Percentiles rank a stretch among this genome's conserved stretches.
These are phyloP conservation scores for Cryptococcus hybrid DNA, from an alignment of 1,284 basidiomycete genomes.

Conservation along the genomic window DNA sequence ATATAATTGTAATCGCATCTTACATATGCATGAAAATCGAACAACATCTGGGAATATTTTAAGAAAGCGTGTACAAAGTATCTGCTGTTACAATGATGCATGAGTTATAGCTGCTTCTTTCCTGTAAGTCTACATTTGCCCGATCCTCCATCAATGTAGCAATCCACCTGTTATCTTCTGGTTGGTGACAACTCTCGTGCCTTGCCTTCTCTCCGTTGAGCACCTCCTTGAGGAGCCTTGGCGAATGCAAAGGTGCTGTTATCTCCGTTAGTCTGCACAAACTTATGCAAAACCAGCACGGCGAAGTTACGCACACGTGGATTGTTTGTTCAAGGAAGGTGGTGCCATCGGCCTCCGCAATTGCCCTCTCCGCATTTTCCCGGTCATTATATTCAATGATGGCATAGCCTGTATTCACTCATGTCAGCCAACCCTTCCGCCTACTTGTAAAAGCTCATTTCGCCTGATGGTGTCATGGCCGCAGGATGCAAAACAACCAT, in stretches of 20 bases:
- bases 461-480: constrained; percentile 3
- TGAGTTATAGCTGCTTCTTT: constrained; percentile 5
- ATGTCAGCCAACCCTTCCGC: not conserved
- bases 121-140: not conserved
- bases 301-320: constrained; percentile 56
- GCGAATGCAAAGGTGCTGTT: constrained; percentile 89
- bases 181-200: constrained; percentile 38
- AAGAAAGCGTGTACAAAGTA: not conserved
- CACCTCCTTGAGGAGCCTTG: constrained; percentile 67
- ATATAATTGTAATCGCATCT: constrained; percentile 12
- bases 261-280: not conserved
- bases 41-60: not conserved
- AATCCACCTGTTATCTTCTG: constrained; percentile 19
- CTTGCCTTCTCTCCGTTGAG: constrained; percentile 23
- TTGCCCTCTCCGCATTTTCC: constrained; percentile 88
- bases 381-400: constrained; percentile 94
- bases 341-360: constrained; percentile 75
- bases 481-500: too few relatives aligned
- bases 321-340: constrained; percentile 82
- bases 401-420: constrained; percentile 69
- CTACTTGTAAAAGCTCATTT: not conserved
- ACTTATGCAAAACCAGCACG: not conserved
- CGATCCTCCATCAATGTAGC: not conserved
- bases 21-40: constrained; percentile 12
- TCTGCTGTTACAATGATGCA: constrained; percentile 2